A percentile compares a stretch with the other conserved stretches of the same genome.
Evolutionary conservation across 192 early-diverging fungal species (phyloP).

Genomic region (Coemansia sp.): DNA sequence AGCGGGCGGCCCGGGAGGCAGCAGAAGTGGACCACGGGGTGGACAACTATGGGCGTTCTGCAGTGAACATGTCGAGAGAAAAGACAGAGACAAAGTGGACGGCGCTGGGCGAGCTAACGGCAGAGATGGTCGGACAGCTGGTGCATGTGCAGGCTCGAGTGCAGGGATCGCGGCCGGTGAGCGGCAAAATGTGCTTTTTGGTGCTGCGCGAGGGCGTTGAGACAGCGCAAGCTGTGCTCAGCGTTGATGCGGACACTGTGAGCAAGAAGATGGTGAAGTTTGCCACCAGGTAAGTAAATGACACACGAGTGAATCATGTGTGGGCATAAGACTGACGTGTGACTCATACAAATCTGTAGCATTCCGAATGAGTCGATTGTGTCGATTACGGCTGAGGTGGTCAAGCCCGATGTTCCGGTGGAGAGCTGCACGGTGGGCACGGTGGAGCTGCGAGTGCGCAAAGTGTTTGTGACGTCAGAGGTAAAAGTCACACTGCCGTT

Average conservation of each 20-base stretch:
- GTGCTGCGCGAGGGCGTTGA: constrained; percentile 80
- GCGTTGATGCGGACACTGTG: constrained; percentile 66
- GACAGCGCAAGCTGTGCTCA: constrained; percentile 89
- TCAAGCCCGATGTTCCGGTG: constrained; percentile 76
- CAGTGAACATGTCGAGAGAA: constrained; percentile 82
- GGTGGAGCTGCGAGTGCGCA: constrained; percentile 83
- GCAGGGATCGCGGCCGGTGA: constrained; percentile 83
- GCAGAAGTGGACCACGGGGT: constrained; percentile 70
- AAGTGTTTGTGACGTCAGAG: constrained; percentile 74
- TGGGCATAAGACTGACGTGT: not conserved
- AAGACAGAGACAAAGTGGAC: constrained; percentile 69
- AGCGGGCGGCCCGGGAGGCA: constrained; percentile 62
- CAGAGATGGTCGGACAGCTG: constrained; percentile 65
- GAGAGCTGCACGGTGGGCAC: constrained; percentile 91
- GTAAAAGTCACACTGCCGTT: constrained; percentile 82
- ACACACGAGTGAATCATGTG: not conserved
- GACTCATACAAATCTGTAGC: constrained; percentile 34
- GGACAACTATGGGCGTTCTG: constrained; percentile 83
- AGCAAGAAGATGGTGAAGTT: constrained; percentile 98
- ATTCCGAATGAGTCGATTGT: constrained; percentile 89
- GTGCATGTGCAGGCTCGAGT: constrained; percentile 88
- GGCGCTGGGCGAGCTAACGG: constrained; percentile 64
- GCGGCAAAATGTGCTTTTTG: constrained; percentile 81
- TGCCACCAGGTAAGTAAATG: constrained; percentile 57
- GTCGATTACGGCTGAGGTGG: constrained; percentile 77